Evolutionary conservation across 495 filamentous ascomycete species (phyloP).

Genomic region (Xanthoparmelia taractica): DNA sequence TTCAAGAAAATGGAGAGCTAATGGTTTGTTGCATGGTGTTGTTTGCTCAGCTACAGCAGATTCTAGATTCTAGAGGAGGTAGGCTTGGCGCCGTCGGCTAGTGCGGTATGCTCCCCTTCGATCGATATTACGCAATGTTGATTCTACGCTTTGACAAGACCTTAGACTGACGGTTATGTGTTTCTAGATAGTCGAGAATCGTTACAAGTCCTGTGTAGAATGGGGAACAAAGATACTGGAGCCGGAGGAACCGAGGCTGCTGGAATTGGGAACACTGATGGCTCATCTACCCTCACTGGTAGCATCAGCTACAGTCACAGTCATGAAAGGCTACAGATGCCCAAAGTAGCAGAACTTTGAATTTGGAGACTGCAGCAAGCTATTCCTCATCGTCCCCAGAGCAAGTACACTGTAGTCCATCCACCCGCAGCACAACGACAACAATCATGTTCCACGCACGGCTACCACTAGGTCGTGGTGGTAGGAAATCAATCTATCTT

Average conservation of each 20-base stretch:
- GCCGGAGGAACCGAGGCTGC: neutral
- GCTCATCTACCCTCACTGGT: neutral
- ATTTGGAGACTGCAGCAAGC: neutral
- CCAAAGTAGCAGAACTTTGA: neutral
- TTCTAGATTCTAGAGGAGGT: neutral
- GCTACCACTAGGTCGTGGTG: neutral
- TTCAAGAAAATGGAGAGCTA: neutral
- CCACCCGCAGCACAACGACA: neutral
- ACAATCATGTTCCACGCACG: neutral
- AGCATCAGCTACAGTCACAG: neutral
- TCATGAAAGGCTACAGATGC: neutral
- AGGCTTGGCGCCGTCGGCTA: neutral
- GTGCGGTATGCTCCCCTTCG: neutral
- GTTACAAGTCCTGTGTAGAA: too few relatives aligned
- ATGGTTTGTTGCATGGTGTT: slow-evolving; percentile 8
- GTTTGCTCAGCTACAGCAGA: neutral
- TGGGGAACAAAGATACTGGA: neutral
- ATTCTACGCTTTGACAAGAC: neutral
- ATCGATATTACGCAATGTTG: neutral
- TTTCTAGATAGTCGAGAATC: too few relatives aligned
- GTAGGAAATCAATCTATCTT: neutral
- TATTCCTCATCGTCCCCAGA: neutral
- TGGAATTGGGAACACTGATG: neutral
- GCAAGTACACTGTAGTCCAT: neutral
- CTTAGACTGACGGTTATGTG: neutral